Evolutionary conservation across 805 yeast genomes (phyloP), one percentile per base, ranked within the genome.

Genomic region (Tetrapisispora phaffii): DNA sequence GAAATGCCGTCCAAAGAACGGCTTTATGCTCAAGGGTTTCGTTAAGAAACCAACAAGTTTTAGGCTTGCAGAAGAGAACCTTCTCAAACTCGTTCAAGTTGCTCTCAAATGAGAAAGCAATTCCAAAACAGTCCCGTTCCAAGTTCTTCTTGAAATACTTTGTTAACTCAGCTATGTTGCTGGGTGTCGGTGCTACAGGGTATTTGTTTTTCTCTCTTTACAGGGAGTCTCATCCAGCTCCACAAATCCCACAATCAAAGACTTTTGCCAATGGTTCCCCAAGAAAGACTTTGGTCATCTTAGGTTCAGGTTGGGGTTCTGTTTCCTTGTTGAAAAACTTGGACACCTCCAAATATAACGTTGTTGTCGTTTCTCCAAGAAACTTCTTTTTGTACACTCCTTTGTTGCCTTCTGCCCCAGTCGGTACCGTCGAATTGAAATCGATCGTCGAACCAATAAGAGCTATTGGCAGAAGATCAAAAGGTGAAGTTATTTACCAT

Each of bases 301-400:
- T 77, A 60, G 94, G 94, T 50, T 80, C 95, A 20, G 97, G 97
- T 44, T 89, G 97, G 97, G 97, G 96, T 49, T 77, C 95, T 12
- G 82, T 89, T 44, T 80, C 96, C 7, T 69, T 88, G 49, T 74
- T 89, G 67, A 86, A 85, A 70, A 77, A 80, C 60, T 71, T 89
- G 63, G 96, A 89, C 64, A 82, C 96, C 35, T 72, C 89, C 40
- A 72, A 82, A 64, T 89, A 87, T 70, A 86, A 90, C 62, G 96
- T 89, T 42, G 79, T 87, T 41, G 80, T 89, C 46, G 84, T 89
- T 39, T 86, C 96, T 35, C 97, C 97, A 50, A 79, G 97, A 71
- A 90, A 89, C 73, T 90, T 86, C 73, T 88, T 89, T 70, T 73
- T 89, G 57, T 89, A 90, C 75, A 89, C 97, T 47, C 97, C 97